Evolutionary conservation across 73 alveolate genomes (phyloP), one percentile per base, ranked within the genome.

Genomic region (Paramecium sonneborni): DNA sequence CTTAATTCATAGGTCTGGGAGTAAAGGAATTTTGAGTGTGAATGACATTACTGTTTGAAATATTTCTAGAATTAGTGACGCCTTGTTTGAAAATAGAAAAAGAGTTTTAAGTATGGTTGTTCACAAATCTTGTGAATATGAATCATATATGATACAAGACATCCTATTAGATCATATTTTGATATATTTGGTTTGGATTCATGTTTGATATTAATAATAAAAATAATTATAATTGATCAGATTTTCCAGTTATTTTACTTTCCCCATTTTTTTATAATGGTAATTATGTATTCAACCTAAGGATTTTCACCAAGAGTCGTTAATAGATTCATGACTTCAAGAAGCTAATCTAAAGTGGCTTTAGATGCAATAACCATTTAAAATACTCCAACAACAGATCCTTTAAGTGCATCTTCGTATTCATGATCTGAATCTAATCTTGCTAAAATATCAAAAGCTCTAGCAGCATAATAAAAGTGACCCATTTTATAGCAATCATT

Each of bases 401-500:
- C 98, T 86, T 95, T 87, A 41, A 93, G 82, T 24, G 99, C 99
- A 88, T 98, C 99, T 97, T 98, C 96, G 93, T 95, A 97, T 92
- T 98, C 99, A 11, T 97, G 97, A 74, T 97, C 99, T 4, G 99
- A 99, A 88, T 97, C 99, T 55, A 98, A 95, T 94, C 99, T 96
- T 90, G 98, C 99, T 48, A 98, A 96, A 56, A 98, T 98, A 69
- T 98, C 99, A 76, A 98, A 98, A 11, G 99, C 99, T 92, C 98
- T 96, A 26, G 96, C 98, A 1, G 99, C 97, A 91, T 96, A 97
- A 89, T 98, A 98, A 97, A 97, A 98, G 86, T 97, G 99, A 26
- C 99, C 99, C 99, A 98, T 98, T 85, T 96, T 93, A 94, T 98
- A 98, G 95, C 99, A 97, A 86, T 98, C 99, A 92, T 98, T 98